Evolutionary conservation across 129 eudicot species (phyloP).

Genomic region (carrot (Daucus carota)): DH1_v3.0 NC_030389.2:41950001-41950500

Average conservation of each 20-base stretch:
- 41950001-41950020: constrained; percentile 99
- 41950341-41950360: neutral
- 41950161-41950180: neutral
- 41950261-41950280: constrained; percentile 78
- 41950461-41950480: neutral
- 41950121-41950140: no score
- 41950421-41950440: constrained; percentile 7
- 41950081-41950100: no score
- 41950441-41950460: no score
- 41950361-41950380: neutral
- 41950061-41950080: no score
- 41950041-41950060: no score
- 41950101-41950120: no score
- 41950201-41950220: constrained; percentile 95
- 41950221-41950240: constrained; percentile 74
- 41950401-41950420: constrained; percentile 15
- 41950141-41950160: no score
- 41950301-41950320: constrained; percentile 30
- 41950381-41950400: constrained; percentile 14
- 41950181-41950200: constrained; percentile 73
- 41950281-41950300: constrained; percentile 45
- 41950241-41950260: constrained; percentile 66
- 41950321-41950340: neutral
- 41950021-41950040: constrained; percentile 77
- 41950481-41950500: neutral